Evolutionary conservation across 2,329 filamentous ascomycete genomes (phyloP).

Genomic region (Sclerotinia sclerotiorum): DNA sequence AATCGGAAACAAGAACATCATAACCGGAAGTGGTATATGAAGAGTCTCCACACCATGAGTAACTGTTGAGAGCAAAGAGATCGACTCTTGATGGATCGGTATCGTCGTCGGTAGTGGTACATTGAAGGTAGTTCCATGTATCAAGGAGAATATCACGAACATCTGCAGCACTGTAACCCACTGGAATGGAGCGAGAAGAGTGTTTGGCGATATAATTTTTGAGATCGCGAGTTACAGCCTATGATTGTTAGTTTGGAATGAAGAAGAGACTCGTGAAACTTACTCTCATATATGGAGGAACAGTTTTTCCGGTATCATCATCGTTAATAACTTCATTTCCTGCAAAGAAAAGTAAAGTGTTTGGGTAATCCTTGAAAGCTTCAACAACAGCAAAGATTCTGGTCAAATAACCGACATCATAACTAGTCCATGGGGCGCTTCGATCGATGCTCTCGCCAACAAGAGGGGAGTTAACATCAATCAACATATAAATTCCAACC

Average conservation of each 20-base stretch:
- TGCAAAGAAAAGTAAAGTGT: conserved; percentile 72
- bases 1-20: conserved; percentile 61
- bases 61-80: conserved; percentile 76
- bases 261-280: conserved; percentile 16
- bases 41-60: conserved; percentile 69
- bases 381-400: conserved; percentile 66
- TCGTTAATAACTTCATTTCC: conserved; percentile 78
- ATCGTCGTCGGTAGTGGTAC: conserved; percentile 54
- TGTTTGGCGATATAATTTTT: conserved; percentile 78
- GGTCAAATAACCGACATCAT: conserved; percentile 61
- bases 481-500: conserved; percentile 66
- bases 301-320: conserved; percentile 55
- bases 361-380: conserved; percentile 66
- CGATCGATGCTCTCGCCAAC: conserved; percentile 58
- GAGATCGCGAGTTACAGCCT: conserved; percentile 74
- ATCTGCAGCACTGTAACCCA: conserved; percentile 80
- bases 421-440: conserved; percentile 56
- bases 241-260: conserved; percentile 38
- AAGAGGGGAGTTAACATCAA: conserved; percentile 67
- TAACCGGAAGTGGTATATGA: conserved; percentile 64
- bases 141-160: conserved; percentile 72
- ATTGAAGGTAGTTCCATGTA: conserved; percentile 73
- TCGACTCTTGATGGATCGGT: conserved; percentile 65
- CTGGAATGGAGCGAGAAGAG: conserved; percentile 66
- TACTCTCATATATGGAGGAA: conserved; percentile 65